Conservation (phyloP, 352 stramenopile species). For the Phytophthora crassamura region DNA sequence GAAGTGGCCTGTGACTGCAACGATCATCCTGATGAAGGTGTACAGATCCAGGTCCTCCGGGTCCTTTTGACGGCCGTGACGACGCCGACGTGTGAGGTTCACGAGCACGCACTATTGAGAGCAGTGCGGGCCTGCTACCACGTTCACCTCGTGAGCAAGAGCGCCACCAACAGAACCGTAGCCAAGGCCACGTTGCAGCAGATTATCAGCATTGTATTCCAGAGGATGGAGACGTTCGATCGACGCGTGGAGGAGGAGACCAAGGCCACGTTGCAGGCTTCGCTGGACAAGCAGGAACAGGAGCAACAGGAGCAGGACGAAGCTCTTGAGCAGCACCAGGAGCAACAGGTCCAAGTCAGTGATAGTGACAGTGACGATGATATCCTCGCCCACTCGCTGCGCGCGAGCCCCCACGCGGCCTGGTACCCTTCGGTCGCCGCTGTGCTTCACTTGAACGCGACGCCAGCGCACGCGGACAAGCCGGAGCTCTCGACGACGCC, state of each 20-base stretch:
- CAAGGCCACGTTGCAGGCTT: constrained; percentile 57
- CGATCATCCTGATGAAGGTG: constrained; percentile 89
- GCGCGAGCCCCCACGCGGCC: constrained; percentile 23
- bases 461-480: neutral
- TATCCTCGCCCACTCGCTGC: constrained; percentile 6
- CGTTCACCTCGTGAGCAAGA: constrained; percentile 94
- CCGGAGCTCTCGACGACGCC: neutral
- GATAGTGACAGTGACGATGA: constrained; percentile 37
- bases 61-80: constrained; percentile 92
- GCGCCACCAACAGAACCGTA: constrained; percentile 95
- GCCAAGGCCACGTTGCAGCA: constrained; percentile 98
- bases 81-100: constrained; percentile 89
- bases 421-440: constrained; percentile 61
- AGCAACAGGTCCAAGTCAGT: constrained; percentile 19
- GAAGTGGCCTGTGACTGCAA: constrained; percentile 92
- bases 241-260: constrained; percentile 79
- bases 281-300: constrained; percentile 48
- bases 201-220: constrained; percentile 96
- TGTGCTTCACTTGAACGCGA: constrained; percentile 36
- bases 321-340: constrained; percentile 13
- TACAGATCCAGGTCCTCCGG: constrained; percentile 95
- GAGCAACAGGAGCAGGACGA: constrained; percentile 24
- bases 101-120: constrained; percentile 94
- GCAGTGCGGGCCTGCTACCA: constrained; percentile 97
- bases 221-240: constrained; percentile 95